Evolutionary conservation across 768 basidiomycete species (phyloP).

Genomic region (Termitomyces sp.): DNA sequence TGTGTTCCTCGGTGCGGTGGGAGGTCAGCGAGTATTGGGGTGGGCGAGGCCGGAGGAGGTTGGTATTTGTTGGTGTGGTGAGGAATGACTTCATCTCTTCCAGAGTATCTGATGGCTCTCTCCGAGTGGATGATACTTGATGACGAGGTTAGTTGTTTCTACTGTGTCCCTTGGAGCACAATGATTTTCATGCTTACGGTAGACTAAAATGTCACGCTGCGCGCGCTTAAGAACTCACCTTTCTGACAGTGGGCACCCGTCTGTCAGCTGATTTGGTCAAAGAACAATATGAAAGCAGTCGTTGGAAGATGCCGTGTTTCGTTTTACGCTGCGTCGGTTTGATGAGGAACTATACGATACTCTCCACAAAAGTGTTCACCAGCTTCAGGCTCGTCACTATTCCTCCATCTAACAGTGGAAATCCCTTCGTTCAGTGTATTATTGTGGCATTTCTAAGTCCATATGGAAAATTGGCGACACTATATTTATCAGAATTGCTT

Average conservation of each 20-base stretch:
- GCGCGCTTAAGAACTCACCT: constrained; percentile 12
- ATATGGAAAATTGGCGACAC: too few relatives aligned
- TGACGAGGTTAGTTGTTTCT: constrained; percentile 19
- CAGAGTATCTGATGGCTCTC: constrained; percentile 21
- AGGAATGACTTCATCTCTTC: constrained; percentile 11
- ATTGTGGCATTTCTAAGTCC: too few relatives aligned
- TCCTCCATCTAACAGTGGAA: too few relatives aligned
- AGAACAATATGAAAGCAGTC: constrained; percentile 19
- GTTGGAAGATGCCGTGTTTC: constrained; percentile 21
- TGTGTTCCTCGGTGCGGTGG: too few relatives aligned
- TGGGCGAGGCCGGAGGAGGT: too few relatives aligned
- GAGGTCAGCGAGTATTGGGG: too few relatives aligned
- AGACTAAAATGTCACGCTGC: constrained; percentile 20
- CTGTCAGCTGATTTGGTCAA: constrained; percentile 13
- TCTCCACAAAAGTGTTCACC: constrained; percentile 1
- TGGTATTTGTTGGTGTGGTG: too few relatives aligned
- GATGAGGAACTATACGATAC: constrained; percentile 16
- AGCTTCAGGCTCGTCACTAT: not conserved
- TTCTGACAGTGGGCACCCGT: not conserved
- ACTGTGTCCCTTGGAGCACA: not conserved
- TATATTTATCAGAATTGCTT: too few relatives aligned
- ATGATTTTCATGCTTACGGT: not conserved
- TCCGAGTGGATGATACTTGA: constrained; percentile 27
- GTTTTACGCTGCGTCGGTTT: constrained; percentile 23
- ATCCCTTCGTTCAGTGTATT: too few relatives aligned